These are phyloP conservation scores for Talaromyces sp. DNA, from an alignment of 2,329 filamentous ascomycete genomes.

Conservation along the genomic window DNA sequence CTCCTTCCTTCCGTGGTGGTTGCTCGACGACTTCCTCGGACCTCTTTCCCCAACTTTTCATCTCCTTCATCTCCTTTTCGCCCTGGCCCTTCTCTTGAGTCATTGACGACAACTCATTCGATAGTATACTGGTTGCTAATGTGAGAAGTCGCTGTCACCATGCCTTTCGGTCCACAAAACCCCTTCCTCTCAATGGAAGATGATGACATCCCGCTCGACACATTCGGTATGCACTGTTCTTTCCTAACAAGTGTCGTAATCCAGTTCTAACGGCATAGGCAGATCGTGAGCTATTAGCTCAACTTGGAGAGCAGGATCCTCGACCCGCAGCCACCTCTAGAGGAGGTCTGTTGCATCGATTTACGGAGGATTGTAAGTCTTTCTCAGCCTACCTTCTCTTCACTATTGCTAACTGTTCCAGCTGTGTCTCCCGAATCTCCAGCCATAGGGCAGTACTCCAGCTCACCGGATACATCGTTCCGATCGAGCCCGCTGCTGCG, in stretches of 20 bases:
- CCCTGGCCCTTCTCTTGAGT: background rate
- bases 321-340: background rate
- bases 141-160: background rate
- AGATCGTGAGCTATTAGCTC: constrained; percentile 43
- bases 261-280: background rate
- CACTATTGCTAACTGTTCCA: background rate
- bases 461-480: constrained; percentile 29
- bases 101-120: background rate
- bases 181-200: constrained; percentile 24
- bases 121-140: background rate
- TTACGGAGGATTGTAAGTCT: constrained; percentile 4
- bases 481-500: constrained; percentile 36
- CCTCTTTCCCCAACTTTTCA: background rate
- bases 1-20: background rate
- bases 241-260: background rate
- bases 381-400: background rate
- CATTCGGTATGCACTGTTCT: constrained; percentile 45
- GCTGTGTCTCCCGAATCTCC: constrained; percentile 19
- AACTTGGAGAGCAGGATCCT: constrained; percentile 25
- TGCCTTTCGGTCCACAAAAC: background rate
- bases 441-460: constrained; percentile 28
- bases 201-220: constrained; percentile 44
- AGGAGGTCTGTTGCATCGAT: background rate
- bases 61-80: background rate
- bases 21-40: background rate